Evolutionary conservation across 163 green algal genomes (phyloP).

Genomic region (Scenedesmus sp.): DNA sequence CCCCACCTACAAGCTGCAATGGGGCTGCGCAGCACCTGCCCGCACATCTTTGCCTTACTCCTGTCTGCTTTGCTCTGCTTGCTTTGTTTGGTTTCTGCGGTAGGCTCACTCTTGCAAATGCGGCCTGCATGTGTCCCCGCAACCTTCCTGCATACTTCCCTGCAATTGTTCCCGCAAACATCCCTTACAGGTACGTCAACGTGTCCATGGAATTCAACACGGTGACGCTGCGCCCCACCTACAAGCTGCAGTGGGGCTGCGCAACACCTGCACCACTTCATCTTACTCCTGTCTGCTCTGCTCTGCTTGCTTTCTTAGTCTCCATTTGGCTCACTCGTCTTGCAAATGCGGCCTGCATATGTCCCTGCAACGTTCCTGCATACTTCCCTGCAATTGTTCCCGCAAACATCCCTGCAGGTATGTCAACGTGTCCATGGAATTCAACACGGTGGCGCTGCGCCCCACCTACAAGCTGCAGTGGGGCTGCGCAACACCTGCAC

Average conservation of each 20-base stretch:
- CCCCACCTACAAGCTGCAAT: slow-evolving; percentile 86
- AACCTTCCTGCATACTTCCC: too few relatives aligned
- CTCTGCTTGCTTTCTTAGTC: too few relatives aligned
- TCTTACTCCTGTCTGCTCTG: too few relatives aligned
- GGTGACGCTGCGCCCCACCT: slow-evolving; percentile 86
- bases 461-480: slow-evolving; percentile 86
- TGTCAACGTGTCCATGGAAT: slow-evolving; percentile 84
- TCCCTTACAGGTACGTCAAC: slow-evolving; percentile 61
- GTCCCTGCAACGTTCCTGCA: too few relatives aligned
- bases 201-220: slow-evolving; percentile 91
- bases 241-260: slow-evolving; percentile 65
- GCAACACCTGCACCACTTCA: not conserved
- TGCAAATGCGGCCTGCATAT: not conserved
- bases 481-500: not conserved
- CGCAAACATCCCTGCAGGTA: slow-evolving; percentile 52
- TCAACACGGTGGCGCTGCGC: slow-evolving; percentile 83
- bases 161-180: not conserved
- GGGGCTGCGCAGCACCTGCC: not conserved
- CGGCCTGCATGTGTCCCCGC: too few relatives aligned
- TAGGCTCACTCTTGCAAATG: not conserved
- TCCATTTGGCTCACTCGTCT: not conserved
- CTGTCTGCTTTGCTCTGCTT: too few relatives aligned
- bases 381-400: not conserved
- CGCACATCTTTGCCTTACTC: too few relatives aligned
- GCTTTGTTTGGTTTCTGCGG: too few relatives aligned